Base-by-base conservation (phyloP, 1,139 yeast genomes). In the Scheffersomyces titani region DNA sequence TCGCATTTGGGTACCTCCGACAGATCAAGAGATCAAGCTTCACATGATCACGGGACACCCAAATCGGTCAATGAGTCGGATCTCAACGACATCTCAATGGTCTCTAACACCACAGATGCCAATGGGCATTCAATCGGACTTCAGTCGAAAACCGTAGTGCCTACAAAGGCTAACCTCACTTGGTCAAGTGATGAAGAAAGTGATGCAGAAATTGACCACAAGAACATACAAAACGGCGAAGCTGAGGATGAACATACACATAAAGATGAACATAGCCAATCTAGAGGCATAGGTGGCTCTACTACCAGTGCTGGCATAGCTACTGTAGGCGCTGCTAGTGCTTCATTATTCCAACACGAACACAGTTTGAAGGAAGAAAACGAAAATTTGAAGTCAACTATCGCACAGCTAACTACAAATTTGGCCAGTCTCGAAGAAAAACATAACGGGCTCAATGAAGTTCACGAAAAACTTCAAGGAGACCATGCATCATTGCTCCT, bases 181-280 rank as follows among this genome's bases (percentile, higher is more conserved):
- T 91, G 96, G 93, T 88, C 93, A 5, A 87, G 90, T 58, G 96
- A 88, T 60, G 96, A 89, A 62, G 93, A 88, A 56, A 87, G 82
- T 0, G 80, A 71, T 3, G 70, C 64, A 20, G 71, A 68, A 59
- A 63, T 50, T 36, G 72, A 72, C 48, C 81, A 77, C 59, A 75
- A 78, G 77, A 82, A 80, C 59, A 55, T 63, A 19, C 70, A 69
- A 52, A 75, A 78, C 36, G 70, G 76, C 1, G 66, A 67, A n/a
- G 16, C 65, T 78, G 47, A 76, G 75, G 58, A 60, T 63, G 24
- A 63, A 69, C 47, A 64, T 73, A 55, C 60, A 19, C 51, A 11
- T 19, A 9, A 19, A 30, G 40, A 30, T 30, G 40, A 30, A 9
- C 40, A 30, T 30, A 30, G 40, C 40, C 40, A 30, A 11, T 30